A percentile compares a stretch with the other conserved stretches of the same genome.
phyloP scores from a whole-genome alignment of 148 eudicot genomes.

The Beta vulgaris region DNA sequence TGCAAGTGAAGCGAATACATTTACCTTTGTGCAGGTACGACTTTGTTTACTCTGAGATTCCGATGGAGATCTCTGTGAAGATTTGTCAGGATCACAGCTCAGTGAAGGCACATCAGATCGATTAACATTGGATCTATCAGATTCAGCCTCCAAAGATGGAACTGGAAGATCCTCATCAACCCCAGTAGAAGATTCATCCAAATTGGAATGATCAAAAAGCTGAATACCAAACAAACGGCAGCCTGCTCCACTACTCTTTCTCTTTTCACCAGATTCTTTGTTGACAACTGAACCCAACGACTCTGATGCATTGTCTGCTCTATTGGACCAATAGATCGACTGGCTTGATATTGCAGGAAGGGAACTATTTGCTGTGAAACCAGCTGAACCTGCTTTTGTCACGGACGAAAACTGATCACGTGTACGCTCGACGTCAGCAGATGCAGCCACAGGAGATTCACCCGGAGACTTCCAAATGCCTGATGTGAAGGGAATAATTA shows the following conservation, averaged over 20 bases:
- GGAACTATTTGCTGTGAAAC: constrained; percentile 46
- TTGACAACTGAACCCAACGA: constrained; percentile 45
- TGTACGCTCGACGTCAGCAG: constrained; percentile 50
- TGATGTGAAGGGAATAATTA: constrained; percentile 20
- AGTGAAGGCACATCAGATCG: constrained; percentile 56
- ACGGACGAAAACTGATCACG: constrained; percentile 51
- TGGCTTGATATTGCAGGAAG: constrained; percentile 38
- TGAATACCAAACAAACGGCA: constrained; percentile 86
- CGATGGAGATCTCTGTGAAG: constrained; percentile 61
- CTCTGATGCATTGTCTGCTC: constrained; percentile 44
- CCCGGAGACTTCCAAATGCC: constrained; percentile 66
- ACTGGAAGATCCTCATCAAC: constrained; percentile 43
- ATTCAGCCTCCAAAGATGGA: constrained; percentile 55
- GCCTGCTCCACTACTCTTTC: constrained; percentile 49
- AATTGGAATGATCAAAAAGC: constrained; percentile 46
- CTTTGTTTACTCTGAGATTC: constrained; percentile 63
- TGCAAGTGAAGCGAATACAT: background rate
- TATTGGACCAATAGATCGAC: constrained; percentile 48
- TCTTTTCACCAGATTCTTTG: constrained; percentile 55
- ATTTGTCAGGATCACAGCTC: constrained; percentile 64
- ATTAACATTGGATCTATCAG: constrained; percentile 50
- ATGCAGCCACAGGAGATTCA: constrained; percentile 48
- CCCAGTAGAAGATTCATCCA: constrained; percentile 42
- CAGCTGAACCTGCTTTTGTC: constrained; percentile 39
- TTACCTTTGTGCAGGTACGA: constrained; percentile 91